Evolutionary conservation across 768 basidiomycete species (phyloP).

Genomic region (Fibroporia radiculosa): DNA sequence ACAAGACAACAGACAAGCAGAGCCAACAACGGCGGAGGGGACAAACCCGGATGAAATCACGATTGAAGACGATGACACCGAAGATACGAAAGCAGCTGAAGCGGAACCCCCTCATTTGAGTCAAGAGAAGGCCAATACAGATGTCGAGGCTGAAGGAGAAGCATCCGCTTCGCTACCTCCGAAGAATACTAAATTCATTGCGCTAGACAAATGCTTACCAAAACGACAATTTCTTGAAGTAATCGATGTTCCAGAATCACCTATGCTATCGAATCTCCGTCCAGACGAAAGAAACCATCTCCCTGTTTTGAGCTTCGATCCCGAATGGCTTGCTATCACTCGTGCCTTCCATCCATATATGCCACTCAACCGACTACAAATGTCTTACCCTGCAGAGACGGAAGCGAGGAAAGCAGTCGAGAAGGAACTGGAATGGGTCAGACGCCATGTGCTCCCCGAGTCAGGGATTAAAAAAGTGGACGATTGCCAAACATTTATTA

Average conservation of each 20-base stretch:
- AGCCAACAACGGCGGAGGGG: slow-evolving; percentile 2
- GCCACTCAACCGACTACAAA: slow-evolving; percentile 42
- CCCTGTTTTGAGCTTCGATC: slow-evolving; percentile 62
- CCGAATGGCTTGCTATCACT: slow-evolving; percentile 90
- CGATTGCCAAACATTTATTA: slow-evolving; percentile 58
- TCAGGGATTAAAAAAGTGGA: slow-evolving; percentile 12
- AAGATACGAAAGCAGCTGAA: not conserved
- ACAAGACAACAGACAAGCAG: not conserved
- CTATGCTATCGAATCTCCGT: no score
- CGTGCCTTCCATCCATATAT: slow-evolving; percentile 81
- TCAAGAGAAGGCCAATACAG: slow-evolving; percentile 37
- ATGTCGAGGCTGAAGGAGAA: slow-evolving; percentile 38
- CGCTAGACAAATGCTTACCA: slow-evolving; percentile 82
- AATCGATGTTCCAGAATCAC: slow-evolving; percentile 49
- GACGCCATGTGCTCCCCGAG: slow-evolving; percentile 39
- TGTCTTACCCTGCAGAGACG: slow-evolving; percentile 50
- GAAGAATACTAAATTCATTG: slow-evolving; percentile 68
- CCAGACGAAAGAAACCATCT: slow-evolving; percentile 5
- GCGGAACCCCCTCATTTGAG: not conserved
- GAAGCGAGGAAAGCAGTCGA: slow-evolving; percentile 44
- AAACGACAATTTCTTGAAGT: slow-evolving; percentile 78
- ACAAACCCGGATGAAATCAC: slow-evolving; percentile 33
- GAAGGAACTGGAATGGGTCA: slow-evolving; percentile 62
- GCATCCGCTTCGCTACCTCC: slow-evolving; percentile 26
- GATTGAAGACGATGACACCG: slow-evolving; percentile 28